phyloP scores from a whole-genome alignment of 192 early-diverging fungal genomes.

The Coemansia sp. region DNA sequence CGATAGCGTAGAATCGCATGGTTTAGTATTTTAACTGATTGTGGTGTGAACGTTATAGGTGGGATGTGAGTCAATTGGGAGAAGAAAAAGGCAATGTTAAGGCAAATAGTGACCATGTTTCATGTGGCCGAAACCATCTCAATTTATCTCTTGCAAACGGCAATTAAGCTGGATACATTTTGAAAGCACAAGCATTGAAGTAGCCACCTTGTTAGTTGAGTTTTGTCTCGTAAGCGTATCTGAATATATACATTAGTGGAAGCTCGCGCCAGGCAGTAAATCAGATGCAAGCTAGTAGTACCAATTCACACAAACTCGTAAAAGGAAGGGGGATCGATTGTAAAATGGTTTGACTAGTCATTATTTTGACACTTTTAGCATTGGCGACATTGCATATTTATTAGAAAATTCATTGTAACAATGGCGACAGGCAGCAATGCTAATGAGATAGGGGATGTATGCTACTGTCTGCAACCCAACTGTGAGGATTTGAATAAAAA shows the following conservation, averaged over 20 bases:
- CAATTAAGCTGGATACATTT: too few species aligned
- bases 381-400: not conserved
- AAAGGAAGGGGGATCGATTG: not conserved
- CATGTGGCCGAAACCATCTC: not conserved
- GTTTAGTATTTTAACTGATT: not conserved
- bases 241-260: not conserved
- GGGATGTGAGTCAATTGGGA: not conserved
- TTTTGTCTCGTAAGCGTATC: not conserved
- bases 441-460: not conserved
- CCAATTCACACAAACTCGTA: not conserved
- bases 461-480: too few species aligned
- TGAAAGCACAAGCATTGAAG: too few species aligned
- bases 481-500: too few species aligned
- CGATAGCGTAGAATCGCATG: conserved; percentile 42
- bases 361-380: too few species aligned
- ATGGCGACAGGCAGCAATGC: too few species aligned
- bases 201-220: too few species aligned
- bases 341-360: too few species aligned
- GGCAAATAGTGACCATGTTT: not conserved
- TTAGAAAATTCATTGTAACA: too few species aligned
- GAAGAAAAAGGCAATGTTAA: not conserved
- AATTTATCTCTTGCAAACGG: not conserved
- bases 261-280: not conserved
- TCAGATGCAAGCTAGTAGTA: not conserved
- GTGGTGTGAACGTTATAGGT: not conserved